Evolutionary conservation across 2,329 filamentous ascomycete genomes (phyloP).

Genomic region (Akanthomyces lecanii): DNA sequence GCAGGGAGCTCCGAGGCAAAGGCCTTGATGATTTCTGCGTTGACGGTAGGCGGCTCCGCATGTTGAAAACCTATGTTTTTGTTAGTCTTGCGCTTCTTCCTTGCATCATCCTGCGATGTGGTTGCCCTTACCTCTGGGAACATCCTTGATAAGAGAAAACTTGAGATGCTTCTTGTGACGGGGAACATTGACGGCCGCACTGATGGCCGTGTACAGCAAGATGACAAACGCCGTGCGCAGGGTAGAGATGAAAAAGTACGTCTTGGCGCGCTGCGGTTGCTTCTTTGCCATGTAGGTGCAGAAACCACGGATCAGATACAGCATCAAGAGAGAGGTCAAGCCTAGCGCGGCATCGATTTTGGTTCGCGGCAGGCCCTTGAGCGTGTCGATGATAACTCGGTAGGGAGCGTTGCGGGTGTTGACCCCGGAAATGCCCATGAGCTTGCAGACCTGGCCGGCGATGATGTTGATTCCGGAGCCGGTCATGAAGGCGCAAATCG

Average conservation of each 20-base stretch:
- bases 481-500: constrained; percentile 53
- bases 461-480: constrained; percentile 49
- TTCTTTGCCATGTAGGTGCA: constrained; percentile 63
- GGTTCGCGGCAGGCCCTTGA: constrained; percentile 43
- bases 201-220: constrained; percentile 73
- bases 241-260: constrained; percentile 75
- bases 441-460: constrained; percentile 45
- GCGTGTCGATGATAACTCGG: constrained; percentile 47
- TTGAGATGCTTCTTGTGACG: constrained; percentile 50
- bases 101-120: neutral
- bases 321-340: constrained; percentile 61
- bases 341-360: constrained; percentile 71
- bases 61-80: constrained; percentile 66
- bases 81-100: neutral
- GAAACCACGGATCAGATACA: constrained; percentile 61
- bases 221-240: constrained; percentile 78
- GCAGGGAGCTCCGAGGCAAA: constrained; percentile 74
- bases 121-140: constrained; percentile 58
- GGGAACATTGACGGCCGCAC: constrained; percentile 61
- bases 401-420: constrained; percentile 48
- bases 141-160: constrained; percentile 61
- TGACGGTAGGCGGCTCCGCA: constrained; percentile 67
- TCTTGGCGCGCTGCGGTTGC: constrained; percentile 61
- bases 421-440: constrained; percentile 47
- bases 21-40: constrained; percentile 58